phyloP scores from a whole-genome alignment of 2,329 filamentous ascomycete species.

The Aspergillus transmontanensis region DNA sequence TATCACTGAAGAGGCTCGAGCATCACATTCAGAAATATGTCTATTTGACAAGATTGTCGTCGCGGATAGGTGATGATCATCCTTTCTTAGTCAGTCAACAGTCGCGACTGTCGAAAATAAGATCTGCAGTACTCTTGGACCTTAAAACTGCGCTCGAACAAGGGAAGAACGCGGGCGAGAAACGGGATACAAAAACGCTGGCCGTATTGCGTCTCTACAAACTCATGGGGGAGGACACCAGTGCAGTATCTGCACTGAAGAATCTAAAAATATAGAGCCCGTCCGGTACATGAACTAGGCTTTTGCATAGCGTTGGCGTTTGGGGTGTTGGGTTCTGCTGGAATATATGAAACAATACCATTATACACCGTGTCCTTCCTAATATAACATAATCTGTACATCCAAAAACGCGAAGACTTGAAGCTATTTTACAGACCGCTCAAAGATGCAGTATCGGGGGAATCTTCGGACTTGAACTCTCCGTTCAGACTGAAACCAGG shows the following conservation, averaged over 20 bases:
- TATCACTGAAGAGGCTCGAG: slow-evolving; percentile 52
- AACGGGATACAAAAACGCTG: slow-evolving; percentile 48
- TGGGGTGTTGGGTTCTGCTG: slow-evolving; percentile 14
- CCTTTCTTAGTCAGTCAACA: slow-evolving; percentile 65
- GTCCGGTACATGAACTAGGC: background rate
- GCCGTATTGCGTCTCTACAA: slow-evolving; percentile 63
- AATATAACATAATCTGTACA: slow-evolving; percentile 48
- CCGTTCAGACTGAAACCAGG: slow-evolving; percentile 88
- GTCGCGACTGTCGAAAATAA: slow-evolving; percentile 58
- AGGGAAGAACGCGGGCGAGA: slow-evolving; percentile 44
- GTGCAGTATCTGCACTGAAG: slow-evolving; percentile 61
- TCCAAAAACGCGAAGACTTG: slow-evolving; percentile 22
- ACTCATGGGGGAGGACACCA: slow-evolving; percentile 61
- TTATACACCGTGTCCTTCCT: slow-evolving; percentile 45
- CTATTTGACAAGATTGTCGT: slow-evolving; percentile 55
- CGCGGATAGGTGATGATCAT: slow-evolving; percentile 58
- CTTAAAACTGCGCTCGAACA: slow-evolving; percentile 65
- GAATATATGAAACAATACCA: slow-evolving; percentile 37
- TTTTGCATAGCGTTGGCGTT: slow-evolving; percentile 51
- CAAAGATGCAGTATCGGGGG: slow-evolving; percentile 55
- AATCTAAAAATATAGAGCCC: slow-evolving; percentile 37
- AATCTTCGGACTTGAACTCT: slow-evolving; percentile 67
- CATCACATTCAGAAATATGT: slow-evolving; percentile 61
- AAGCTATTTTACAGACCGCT: slow-evolving; percentile 51
- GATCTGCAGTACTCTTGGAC: slow-evolving; percentile 66